Conservation (phyloP, 2,329 filamentous ascomycete genomes). For the Xylariaceae sp. region DNA sequence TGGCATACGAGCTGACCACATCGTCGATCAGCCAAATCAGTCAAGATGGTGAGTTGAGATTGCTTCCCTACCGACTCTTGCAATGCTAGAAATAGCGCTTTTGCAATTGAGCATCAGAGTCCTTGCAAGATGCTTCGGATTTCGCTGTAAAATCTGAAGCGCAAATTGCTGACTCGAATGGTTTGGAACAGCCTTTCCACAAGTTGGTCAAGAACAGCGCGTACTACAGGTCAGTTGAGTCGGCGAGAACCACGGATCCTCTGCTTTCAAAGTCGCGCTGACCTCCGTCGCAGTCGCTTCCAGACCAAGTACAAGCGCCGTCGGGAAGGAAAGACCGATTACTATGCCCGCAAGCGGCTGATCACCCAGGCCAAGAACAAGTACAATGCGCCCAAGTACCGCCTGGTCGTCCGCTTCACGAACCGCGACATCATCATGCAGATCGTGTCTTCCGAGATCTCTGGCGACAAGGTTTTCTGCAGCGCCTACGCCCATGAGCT, state of each 20-base stretch:
- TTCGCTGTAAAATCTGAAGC: constrained; percentile 68
- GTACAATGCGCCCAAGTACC: constrained; percentile 99
- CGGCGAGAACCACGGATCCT: not conserved
- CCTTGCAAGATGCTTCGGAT: constrained; percentile 99
- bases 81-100: constrained; percentile 23
- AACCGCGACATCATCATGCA: constrained; percentile 99
- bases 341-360: constrained; percentile 99
- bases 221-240: constrained; percentile 82
- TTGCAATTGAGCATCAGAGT: constrained; percentile 48
- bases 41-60: constrained; percentile 63
- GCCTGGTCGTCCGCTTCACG: constrained; percentile 97
- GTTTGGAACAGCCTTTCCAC: constrained; percentile 66
- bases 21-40: constrained; percentile 40
- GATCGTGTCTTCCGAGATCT: constrained; percentile 93
- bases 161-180: constrained; percentile 99
- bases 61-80: constrained; percentile 23
- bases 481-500: constrained; percentile 96
- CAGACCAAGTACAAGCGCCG: constrained; percentile 99
- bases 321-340: constrained; percentile 96
- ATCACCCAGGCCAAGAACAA: constrained; percentile 99
- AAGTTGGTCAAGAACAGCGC: constrained; percentile 96
- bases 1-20: constrained; percentile 18
- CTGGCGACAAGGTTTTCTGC: constrained; percentile 93
- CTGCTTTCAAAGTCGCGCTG: not conserved
- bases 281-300: constrained; percentile 80